Conservation (phyloP, 2,329 filamentous ascomycete genomes). For the Sporothrix euskadiensis region DNA sequence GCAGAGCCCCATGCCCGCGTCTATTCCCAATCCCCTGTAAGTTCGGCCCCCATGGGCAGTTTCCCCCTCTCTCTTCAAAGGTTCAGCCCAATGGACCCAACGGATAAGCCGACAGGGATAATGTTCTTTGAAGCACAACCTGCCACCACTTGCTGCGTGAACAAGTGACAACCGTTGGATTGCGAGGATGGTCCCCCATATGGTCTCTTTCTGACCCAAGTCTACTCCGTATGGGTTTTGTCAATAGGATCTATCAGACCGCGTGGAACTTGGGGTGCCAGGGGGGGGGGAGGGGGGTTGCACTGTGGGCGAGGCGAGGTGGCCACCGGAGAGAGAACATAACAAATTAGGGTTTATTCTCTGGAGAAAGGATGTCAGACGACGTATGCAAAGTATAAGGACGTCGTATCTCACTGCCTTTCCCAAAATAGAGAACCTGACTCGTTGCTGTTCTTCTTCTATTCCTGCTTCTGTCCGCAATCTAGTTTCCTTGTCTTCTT, state of each 20-base stretch:
- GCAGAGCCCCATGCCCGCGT: background rate
- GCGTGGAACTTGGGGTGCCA: background rate
- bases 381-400: background rate
- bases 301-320: background rate
- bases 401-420: background rate
- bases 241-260: constrained; percentile 8
- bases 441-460: background rate
- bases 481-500: background rate
- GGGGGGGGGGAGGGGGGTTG: background rate
- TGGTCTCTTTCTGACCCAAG: background rate
- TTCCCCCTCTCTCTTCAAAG: background rate
- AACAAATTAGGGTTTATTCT: background rate
- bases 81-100: constrained; percentile 6
- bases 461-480: background rate
- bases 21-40: background rate
- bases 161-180: background rate
- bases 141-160: background rate
- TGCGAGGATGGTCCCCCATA: no score
- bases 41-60: background rate
- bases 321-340: background rate
- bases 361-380: background rate
- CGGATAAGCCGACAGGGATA: background rate
- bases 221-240: background rate
- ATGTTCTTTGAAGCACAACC: background rate
- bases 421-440: background rate